Evolutionary conservation across 768 basidiomycete genomes (phyloP).

Genomic region (Boletus edulis): DNA sequence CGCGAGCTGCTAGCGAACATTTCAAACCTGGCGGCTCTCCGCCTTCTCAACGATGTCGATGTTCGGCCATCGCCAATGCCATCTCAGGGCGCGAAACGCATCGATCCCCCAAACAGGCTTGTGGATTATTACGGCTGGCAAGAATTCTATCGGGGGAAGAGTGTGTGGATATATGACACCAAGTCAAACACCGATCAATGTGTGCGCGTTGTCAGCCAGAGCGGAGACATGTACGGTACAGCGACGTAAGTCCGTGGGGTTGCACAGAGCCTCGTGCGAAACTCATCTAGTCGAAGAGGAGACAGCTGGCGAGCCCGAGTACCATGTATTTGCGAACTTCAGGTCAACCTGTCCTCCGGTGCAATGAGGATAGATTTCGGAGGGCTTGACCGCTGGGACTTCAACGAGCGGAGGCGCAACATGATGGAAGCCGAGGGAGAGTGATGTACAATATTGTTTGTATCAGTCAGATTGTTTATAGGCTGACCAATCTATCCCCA

Average conservation of each 20-base stretch:
- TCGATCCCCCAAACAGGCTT: slow-evolving; percentile 53
- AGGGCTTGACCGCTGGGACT: slow-evolving; percentile 73
- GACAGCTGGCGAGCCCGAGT: slow-evolving; percentile 81
- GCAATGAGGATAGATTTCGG: slow-evolving; percentile 74
- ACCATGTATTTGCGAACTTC: slow-evolving; percentile 69
- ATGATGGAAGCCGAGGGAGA: slow-evolving; percentile 47
- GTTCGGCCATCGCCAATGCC: slow-evolving; percentile 52
- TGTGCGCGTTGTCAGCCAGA: slow-evolving; percentile 61
- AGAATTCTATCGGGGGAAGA: slow-evolving; percentile 67
- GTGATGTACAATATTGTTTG: neutral
- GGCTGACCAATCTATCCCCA: neutral
- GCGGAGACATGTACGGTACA: slow-evolving; percentile 67
- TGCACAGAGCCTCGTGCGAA: neutral
- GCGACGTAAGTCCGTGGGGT: slow-evolving; percentile 59
- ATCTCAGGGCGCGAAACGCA: slow-evolving; percentile 43
- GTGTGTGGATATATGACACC: slow-evolving; percentile 74
- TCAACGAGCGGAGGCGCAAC: slow-evolving; percentile 59
- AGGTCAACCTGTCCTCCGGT: slow-evolving; percentile 58
- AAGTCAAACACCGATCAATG: slow-evolving; percentile 65
- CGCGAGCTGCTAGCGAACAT: slow-evolving; percentile 43
- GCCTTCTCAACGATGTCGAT: slow-evolving; percentile 70
- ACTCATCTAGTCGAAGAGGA: slow-evolving; percentile 44
- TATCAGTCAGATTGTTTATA: neutral
- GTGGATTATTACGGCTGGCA: slow-evolving; percentile 66
- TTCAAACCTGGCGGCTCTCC: slow-evolving; percentile 65